phyloP scores from a whole-genome alignment of 2,329 filamentous ascomycete species.

The Penicillium sp. region DNA sequence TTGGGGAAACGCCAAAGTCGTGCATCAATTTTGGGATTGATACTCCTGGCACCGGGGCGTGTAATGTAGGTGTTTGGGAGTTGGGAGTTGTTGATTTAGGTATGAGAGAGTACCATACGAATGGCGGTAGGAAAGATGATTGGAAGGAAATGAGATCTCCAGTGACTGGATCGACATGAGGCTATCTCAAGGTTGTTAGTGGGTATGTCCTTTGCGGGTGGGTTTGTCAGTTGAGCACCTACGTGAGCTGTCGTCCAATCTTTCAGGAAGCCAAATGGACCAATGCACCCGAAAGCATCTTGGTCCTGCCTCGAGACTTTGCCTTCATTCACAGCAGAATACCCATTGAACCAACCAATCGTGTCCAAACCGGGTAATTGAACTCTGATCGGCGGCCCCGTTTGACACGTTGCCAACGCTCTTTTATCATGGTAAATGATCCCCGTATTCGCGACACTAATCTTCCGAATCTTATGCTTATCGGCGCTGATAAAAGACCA shows the following conservation, averaged over 20 bases:
- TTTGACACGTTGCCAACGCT: conserved; percentile 73
- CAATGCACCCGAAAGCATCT: neutral
- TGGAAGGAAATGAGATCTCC: conserved; percentile 73
- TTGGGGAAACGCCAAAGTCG: conserved; percentile 71
- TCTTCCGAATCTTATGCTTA: conserved; percentile 66
- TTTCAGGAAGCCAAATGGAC: neutral
- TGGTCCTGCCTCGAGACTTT: neutral
- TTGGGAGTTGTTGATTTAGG: conserved; percentile 24
- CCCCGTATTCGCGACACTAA: conserved; percentile 73
- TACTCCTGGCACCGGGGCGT: conserved; percentile 64
- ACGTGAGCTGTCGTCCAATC: conserved; percentile 10
- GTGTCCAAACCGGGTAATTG: conserved; percentile 69
- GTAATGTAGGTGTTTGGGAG: conserved; percentile 33
- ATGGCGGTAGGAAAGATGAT: conserved; percentile 68
- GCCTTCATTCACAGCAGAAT: conserved; percentile 56
- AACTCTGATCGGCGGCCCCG: conserved; percentile 71
- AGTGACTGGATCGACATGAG: conserved; percentile 68
- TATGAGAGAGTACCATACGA: conserved; percentile 69
- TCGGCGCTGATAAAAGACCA: conserved; percentile 33
- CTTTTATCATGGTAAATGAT: conserved; percentile 72
- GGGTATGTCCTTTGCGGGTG: neutral
- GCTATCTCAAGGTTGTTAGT: conserved; percentile 41
- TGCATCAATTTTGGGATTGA: conserved; percentile 75
- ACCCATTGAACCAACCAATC: conserved; percentile 72
- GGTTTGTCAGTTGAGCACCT: neutral